Percentiles rank a stretch among this genome's conserved stretches.
These are phyloP conservation scores for Phytophthora foliorum DNA, from an alignment of 352 stramenopile species.

Conservation along the genomic window DNA sequence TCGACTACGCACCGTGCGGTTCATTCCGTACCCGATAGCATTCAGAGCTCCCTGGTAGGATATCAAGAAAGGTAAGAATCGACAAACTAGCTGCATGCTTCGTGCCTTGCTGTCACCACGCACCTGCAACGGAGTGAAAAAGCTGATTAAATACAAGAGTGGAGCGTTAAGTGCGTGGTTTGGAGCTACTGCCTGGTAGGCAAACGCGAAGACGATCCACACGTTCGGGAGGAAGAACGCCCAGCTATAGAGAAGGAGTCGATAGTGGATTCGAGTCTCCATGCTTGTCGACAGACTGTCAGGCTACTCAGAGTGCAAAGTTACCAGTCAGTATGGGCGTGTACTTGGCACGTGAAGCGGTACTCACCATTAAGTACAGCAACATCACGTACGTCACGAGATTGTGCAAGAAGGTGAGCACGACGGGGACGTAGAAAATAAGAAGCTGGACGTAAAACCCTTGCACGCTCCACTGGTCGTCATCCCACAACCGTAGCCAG, in stretches of 20 bases:
- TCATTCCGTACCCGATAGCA: constrained; percentile 67
- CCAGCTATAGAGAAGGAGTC: constrained; percentile 74
- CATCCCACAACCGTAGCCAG: constrained; percentile 80
- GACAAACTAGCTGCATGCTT: not conserved
- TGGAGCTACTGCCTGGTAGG: constrained; percentile 59
- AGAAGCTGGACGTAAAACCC: constrained; percentile 71
- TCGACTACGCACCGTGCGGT: constrained; percentile 52
- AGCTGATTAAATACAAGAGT: constrained; percentile 73
- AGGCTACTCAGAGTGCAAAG: constrained; percentile 35
- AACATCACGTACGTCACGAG: constrained; percentile 65
- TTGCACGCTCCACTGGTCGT: constrained; percentile 54
- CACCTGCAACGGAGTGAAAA: constrained; percentile 81
- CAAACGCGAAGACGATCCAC: constrained; percentile 50
- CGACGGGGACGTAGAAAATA: constrained; percentile 67
- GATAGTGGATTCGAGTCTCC: constrained; percentile 73
- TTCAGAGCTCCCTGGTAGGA: constrained; percentile 66
- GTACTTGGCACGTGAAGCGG: not conserved
- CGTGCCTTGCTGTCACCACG: not conserved
- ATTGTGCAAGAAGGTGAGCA: constrained; percentile 69
- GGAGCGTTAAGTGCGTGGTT: constrained; percentile 54
- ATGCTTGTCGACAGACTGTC: constrained; percentile 70
- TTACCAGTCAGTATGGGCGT: not conserved
- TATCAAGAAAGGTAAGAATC: constrained; percentile 1
- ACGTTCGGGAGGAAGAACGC: constrained; percentile 65
- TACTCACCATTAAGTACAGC: constrained; percentile 67